Evolutionary conservation across 164 flowering plant species (phyloP), one percentile per base, ranked within the genome.

Genomic region (Dillenia suffruticosa): DNA sequence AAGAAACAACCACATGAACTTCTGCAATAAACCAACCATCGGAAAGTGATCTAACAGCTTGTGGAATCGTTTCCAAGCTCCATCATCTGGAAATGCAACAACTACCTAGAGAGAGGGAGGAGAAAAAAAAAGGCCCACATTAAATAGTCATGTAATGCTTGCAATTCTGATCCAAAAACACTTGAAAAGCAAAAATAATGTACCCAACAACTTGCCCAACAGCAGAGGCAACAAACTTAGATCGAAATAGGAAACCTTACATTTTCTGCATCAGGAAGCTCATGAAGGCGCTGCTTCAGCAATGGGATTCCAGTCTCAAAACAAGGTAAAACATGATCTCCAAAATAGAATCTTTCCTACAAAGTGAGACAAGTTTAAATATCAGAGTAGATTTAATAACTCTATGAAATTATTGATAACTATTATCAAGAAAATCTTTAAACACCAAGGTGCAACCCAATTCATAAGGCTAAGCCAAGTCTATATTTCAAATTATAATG

Each of bases 41-140:
- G 98, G 95, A 74, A 72, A 89, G 64, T 90, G 83, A 70, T 84
- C 95, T 70, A 94, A 70, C 63, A 61, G 86, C 82, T 91, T 91
- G 85, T 94, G 90, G 68, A 91, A 94, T 55, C 97, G 79, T 75
- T 94, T 91, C 97, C 96, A 91, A 57, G 98, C 98, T 64, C 98
- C 98, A 79, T 94, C 98, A 78, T 94, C 97, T 7, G 97, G 98
- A 77, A 94, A 94, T 67, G 97, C 98, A 61, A 94, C 74, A 59
- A 79, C 82, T 22, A 94, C 71, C 97, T 94, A 83, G 45, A 69
- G 40, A 32, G 40, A 32, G 40, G 7, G 7, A 5, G 5, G 5
- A 32, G 5, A 19, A 19, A 32, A 32, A 32, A 32, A n/a, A n/a
- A n/a, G n/a, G n/a, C n/a, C n/a, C n/a, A 5, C 40, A 32, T 6